phyloP scores from a whole-genome alignment of 495 filamentous ascomycete genomes.

The Penicillium angulare region DNA sequence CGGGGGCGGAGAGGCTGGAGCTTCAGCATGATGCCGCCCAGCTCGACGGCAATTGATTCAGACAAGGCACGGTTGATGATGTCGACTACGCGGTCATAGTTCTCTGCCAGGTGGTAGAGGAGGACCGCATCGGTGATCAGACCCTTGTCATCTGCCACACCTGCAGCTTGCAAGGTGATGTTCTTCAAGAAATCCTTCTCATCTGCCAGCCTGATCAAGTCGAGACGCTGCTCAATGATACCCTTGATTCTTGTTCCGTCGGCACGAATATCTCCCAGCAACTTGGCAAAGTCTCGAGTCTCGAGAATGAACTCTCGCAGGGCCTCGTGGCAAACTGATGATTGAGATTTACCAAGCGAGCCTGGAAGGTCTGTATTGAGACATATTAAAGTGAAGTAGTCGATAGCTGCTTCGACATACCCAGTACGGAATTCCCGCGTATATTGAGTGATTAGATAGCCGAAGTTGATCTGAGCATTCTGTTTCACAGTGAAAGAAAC shows the following conservation, averaged over 20 bases:
- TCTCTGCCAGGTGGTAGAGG: conserved; percentile 88
- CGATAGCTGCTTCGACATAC: conserved; percentile 79
- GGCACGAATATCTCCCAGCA: conserved; percentile 84
- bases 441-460: conserved; percentile 88
- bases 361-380: conserved; percentile 83
- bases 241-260: conserved; percentile 82
- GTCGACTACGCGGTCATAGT: conserved; percentile 86
- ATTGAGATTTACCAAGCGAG: conserved; percentile 70
- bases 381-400: conserved; percentile 91
- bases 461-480: conserved; percentile 90
- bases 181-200: conserved; percentile 79
- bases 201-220: conserved; percentile 74
- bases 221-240: conserved; percentile 83
- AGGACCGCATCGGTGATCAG: conserved; percentile 89
- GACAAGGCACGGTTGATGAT: conserved; percentile 90
- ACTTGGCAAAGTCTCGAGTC: conserved; percentile 86
- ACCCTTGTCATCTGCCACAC: conserved; percentile 89
- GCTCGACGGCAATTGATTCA: conserved; percentile 76
- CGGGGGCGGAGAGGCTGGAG: conserved; percentile 75
- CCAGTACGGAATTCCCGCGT: conserved; percentile 92
- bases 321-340: conserved; percentile 83
- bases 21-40: conserved; percentile 72
- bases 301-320: conserved; percentile 94
- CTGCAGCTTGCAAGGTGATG: conserved; percentile 87
- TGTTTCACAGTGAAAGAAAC: conserved; percentile 71